Evolutionary conservation across 1,284 basidiomycete genomes (phyloP), one percentile per base, ranked within the genome.

Genomic region (Tylopilus orsonianus): DNA sequence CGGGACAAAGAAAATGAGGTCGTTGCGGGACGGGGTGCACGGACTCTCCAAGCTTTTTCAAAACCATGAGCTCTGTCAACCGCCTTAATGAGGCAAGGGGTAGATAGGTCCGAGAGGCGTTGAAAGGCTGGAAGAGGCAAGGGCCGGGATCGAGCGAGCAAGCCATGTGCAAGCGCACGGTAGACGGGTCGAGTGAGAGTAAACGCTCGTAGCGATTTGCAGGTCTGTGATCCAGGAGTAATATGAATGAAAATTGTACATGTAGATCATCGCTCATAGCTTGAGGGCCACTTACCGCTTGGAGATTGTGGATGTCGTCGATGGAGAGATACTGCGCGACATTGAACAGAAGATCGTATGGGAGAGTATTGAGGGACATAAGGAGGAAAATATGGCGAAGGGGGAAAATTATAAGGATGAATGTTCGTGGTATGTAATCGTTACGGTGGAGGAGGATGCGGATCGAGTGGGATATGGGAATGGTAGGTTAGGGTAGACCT

Each of bases 321-420:
- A 82, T 65, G 54, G 80, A 72, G 27, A 87, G 73, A 65, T 80
- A 77, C 34, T 73, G 73, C 3, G 81, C 75, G 60, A 87, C 77
- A 65, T 82, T 81, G 45, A 86, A 72, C 37, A 86, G 62, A n/a
- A 86, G 69, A 69, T 86, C 84, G 65, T 86, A 85, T 0, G 84
- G 83, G 16, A 86, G 70, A 4, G 68, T 71, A 47, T 71, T 71
- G 41, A 85, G 69, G 16, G 61, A 58, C 64, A 66, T 66, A 48
- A 22, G 1, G 18, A 13, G 9, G 7, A 2, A 27, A 34, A 16
- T 38, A 29, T 27, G 10, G 16, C 22, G 20, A 18, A 38, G 24
- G 16, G 10, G 24, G 10, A n/a, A 24, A 16, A 8, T 35, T n/a
- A 4, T 24, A 19, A 22, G 19, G 42, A 40, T 29, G 38, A 39